Conservation (phyloP, 2,329 filamentous ascomycete species). For the Dothistroma pini region DNA sequence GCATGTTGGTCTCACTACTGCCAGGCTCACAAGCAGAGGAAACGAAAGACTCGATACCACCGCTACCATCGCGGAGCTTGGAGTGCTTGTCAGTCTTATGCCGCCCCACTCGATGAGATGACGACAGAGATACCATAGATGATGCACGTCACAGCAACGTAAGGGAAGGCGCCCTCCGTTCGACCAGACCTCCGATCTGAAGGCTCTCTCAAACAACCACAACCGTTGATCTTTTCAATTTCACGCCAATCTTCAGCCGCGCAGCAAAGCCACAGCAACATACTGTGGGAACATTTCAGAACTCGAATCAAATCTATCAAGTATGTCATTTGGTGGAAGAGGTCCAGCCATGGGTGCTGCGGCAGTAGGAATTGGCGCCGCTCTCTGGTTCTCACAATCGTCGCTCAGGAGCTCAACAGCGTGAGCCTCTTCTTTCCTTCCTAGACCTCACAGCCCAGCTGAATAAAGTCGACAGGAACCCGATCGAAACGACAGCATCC, state of each 20-base stretch:
- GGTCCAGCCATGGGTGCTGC: background rate
- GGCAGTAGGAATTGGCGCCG: background rate
- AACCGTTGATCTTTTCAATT: background rate
- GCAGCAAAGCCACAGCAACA: background rate
- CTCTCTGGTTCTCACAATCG: background rate
- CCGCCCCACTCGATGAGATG: no score
- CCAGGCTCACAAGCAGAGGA: no score
- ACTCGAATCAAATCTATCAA: background rate
- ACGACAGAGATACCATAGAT: background rate
- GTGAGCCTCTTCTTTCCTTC: background rate
- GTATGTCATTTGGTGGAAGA: background rate
- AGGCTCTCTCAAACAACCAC: background rate
- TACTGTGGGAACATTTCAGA: background rate
- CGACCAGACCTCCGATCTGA: background rate
- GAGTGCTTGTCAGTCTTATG: no score
- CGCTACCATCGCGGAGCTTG: no score
- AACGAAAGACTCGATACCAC: no score
- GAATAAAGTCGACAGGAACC: background rate
- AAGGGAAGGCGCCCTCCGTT: background rate
- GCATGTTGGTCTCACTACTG: no score
- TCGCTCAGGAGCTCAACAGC: background rate
- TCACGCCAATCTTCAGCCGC: background rate
- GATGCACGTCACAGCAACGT: background rate
- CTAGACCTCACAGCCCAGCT: background rate
- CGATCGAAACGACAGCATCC: slow-evolving; percentile 1